phyloP scores from a whole-genome alignment of 257 asterid genomes.

The Solanum pennellii region DNA sequence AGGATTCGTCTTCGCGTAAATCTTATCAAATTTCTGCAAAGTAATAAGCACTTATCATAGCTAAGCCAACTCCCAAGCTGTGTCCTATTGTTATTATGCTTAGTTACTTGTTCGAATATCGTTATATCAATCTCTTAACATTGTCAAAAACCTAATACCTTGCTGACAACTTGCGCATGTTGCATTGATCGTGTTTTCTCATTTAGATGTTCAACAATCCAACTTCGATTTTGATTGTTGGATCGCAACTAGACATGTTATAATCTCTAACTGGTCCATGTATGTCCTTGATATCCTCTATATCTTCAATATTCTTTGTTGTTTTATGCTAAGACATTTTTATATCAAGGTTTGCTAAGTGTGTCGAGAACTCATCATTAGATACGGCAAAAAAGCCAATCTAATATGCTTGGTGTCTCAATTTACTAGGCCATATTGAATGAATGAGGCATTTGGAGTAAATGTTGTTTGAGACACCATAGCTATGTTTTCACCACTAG shows the following conservation, averaged over 20 bases:
- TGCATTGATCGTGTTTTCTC: neutral
- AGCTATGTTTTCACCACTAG: no score
- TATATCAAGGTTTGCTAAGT: neutral
- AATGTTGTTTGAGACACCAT: no score
- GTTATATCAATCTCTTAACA: no score
- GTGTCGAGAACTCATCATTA: neutral
- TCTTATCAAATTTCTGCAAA: conserved; percentile 11
- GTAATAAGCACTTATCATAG: conserved; percentile 18
- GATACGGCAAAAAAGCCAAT: neutral
- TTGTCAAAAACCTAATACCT: no score
- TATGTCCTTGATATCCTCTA: neutral
- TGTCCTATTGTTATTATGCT: conserved; percentile 2
- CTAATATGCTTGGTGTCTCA: no score
- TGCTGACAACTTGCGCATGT: no score
- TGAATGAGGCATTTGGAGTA: no score
- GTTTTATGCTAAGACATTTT: neutral
- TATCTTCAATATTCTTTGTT: neutral
- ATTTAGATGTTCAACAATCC: conserved; percentile 2
- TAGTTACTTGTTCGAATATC: no score
- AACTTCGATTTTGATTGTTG: neutral
- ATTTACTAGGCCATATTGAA: no score
- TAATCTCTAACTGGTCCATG: conserved; percentile 1
- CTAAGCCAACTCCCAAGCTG: conserved; percentile 18
- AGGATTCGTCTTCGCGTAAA: neutral
- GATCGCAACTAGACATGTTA: neutral